Conservation (phyloP, 495 filamentous ascomycete genomes). For the Lindgomyces ingoldianus region DNA sequence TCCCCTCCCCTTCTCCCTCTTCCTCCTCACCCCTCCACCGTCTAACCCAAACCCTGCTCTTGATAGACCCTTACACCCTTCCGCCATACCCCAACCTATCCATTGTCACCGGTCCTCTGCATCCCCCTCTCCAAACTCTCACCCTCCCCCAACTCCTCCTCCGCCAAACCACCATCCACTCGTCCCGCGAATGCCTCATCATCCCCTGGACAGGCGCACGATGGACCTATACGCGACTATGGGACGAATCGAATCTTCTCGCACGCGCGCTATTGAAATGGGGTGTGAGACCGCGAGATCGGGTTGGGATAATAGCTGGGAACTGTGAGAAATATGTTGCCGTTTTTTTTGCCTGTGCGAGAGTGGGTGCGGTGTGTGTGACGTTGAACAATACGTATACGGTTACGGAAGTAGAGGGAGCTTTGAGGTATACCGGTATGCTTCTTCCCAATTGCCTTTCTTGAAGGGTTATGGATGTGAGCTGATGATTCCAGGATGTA, state of each 20-base stretch:
- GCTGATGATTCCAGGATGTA: neutral
- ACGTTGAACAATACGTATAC: slow-evolving; percentile 75
- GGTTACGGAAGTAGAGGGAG: slow-evolving; percentile 61
- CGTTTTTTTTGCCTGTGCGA: slow-evolving; percentile 66
- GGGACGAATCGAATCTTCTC: slow-evolving; percentile 59
- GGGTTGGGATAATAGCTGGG: slow-evolving; percentile 69
- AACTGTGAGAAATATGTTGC: slow-evolving; percentile 71
- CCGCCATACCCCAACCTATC: slow-evolving; percentile 44
- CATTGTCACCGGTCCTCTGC: slow-evolving; percentile 59
- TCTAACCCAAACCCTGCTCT: slow-evolving; percentile 27
- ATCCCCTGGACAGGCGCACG: slow-evolving; percentile 66
- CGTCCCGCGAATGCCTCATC: slow-evolving; percentile 60
- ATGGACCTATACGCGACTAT: slow-evolving; percentile 66
- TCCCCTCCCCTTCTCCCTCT: neutral
- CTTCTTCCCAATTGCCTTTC: neutral
- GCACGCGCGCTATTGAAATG: slow-evolving; percentile 60
- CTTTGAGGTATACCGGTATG: slow-evolving; percentile 64
- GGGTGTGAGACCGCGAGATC: slow-evolving; percentile 63
- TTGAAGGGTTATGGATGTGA: neutral
- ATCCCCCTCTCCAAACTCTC: slow-evolving; percentile 61
- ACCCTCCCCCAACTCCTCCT: slow-evolving; percentile 64
- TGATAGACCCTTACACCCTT: slow-evolving; percentile 30
- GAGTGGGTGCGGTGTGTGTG: slow-evolving; percentile 67
- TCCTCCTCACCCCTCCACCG: slow-evolving; percentile 10
- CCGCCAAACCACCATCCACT: slow-evolving; percentile 62